Conservation (phyloP, 2,329 filamentous ascomycete species). For the Clarireedia monteithiana region DNA sequence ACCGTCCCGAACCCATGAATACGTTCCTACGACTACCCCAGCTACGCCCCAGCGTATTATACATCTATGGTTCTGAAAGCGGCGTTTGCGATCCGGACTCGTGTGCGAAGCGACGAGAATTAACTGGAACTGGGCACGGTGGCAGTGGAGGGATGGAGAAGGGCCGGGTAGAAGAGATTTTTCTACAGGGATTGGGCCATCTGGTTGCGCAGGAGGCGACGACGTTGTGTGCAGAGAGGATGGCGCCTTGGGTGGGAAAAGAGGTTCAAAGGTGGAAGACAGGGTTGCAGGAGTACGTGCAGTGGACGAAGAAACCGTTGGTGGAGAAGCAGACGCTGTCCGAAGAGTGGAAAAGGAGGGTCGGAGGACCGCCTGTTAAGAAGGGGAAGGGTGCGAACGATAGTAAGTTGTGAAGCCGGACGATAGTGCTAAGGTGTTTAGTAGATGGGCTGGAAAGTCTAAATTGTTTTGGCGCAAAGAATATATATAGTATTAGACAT, state of each 20-base stretch:
- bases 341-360: constrained; percentile 41
- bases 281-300: constrained; percentile 48
- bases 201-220: constrained; percentile 79
- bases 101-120: constrained; percentile 49
- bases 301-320: constrained; percentile 43
- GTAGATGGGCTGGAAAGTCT: no score
- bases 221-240: constrained; percentile 52
- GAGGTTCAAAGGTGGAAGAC: constrained; percentile 50
- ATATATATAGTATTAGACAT: no score
- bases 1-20: constrained; percentile 54
- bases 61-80: constrained; percentile 58
- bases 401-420: no score
- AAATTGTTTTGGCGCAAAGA: no score
- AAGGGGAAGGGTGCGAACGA: background rate
- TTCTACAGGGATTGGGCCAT: constrained; percentile 63
- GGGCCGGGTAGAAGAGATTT: constrained; percentile 59
- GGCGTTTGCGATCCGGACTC: constrained; percentile 44
- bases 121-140: constrained; percentile 58
- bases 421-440: no score
- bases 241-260: constrained; percentile 47
- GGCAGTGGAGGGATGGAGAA: constrained; percentile 58
- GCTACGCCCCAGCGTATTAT: constrained; percentile 59
- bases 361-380: constrained; percentile 14
- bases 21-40: constrained; percentile 50
- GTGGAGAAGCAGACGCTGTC: constrained; percentile 50